Evolutionary conservation across 805 yeast species (phyloP), one percentile per base, ranked within the genome.

Genomic region (Yamadazyma sp.): DNA sequence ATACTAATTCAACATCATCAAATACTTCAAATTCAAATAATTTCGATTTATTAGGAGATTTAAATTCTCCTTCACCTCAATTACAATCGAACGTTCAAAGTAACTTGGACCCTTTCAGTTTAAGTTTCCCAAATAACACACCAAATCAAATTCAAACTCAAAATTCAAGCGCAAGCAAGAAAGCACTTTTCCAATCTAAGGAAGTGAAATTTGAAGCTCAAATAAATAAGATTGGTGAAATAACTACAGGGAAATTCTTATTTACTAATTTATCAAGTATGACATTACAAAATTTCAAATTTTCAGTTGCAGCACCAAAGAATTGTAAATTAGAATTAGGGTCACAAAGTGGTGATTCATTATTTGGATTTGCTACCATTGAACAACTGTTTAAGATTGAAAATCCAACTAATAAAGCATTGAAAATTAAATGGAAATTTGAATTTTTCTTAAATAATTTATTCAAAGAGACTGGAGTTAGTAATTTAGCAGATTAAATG

Each of bases 361-460:
- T 85, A n/a, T 65, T 68, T 38, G 70, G 76, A 2, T 67, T 65
- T 35, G 65, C 63, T 30, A 56, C 53, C 23, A 64, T 82, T 12
- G 56, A 65, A 4, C 93, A 85, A 57, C 65, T 60, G 22, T 67
- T 76, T 32, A 51, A 58, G 1, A 55, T 59, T 23, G 70, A 64
- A 33, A 66, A 60, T 45, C 48, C 59, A 6, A 34, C 40, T 17
- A 45, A 51, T 24, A 69, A 62, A 47, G 55, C 53, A 17, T 61
- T 82, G 46, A 85, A 83, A 57, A 68, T 86, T 39, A 82, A 86
- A 56, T 86, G 89, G 91, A 84, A 81, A 56, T 70, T 75, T 16
- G 74, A 74, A 38, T 86, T 75, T 53, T 47, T 50, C 8, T 53
- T 70, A 7, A 75, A 73, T 35, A 76, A 78, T n/a, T 55, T 58